Evolutionary conservation across 345 rosid species (phyloP).

Genomic region (Crucihimalaya himalaica): DNA sequence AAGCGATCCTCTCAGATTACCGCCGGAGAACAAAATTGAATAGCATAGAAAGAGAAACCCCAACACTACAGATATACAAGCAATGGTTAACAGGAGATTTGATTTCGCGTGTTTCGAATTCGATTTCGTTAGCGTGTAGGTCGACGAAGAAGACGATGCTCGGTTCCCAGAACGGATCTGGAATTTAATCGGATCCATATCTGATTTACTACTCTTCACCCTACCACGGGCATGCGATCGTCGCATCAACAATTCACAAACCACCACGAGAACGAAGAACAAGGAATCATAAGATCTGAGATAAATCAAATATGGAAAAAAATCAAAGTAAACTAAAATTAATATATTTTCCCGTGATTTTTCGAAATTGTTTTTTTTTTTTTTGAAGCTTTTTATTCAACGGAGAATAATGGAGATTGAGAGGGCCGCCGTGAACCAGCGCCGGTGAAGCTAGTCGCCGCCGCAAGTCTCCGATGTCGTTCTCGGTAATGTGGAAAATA

Average conservation of each 20-base stretch:
- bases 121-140: slow-evolving; percentile 29
- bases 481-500: slow-evolving; percentile 18
- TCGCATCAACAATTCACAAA: slow-evolving; percentile 68
- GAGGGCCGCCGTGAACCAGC: slow-evolving; percentile 35
- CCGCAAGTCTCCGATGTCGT: slow-evolving; percentile 40
- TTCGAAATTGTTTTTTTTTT: background rate
- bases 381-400: slow-evolving; percentile 17
- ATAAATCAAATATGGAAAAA: background rate
- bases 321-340: background rate
- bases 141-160: slow-evolving; percentile 51
- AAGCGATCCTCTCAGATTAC: slow-evolving; percentile 4
- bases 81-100: slow-evolving; percentile 37
- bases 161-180: slow-evolving; percentile 51
- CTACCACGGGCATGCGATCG: slow-evolving; percentile 68
- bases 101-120: slow-evolving; percentile 43
- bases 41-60: slow-evolving; percentile 44
- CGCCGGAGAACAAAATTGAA: slow-evolving; percentile 32
- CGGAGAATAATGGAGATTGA: slow-evolving; percentile 39
- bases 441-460: slow-evolving; percentile 40
- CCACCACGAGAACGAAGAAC: slow-evolving; percentile 25
- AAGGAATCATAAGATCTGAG: slow-evolving; percentile 34
- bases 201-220: slow-evolving; percentile 39
- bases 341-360: background rate
- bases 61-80: slow-evolving; percentile 30
- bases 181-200: slow-evolving; percentile 73